A percentile compares a stretch with the other conserved stretches of the same genome.
Evolutionary conservation across 495 filamentous ascomycete species (phyloP).

Genomic region (Hapsidospora chrysogenum): DNA sequence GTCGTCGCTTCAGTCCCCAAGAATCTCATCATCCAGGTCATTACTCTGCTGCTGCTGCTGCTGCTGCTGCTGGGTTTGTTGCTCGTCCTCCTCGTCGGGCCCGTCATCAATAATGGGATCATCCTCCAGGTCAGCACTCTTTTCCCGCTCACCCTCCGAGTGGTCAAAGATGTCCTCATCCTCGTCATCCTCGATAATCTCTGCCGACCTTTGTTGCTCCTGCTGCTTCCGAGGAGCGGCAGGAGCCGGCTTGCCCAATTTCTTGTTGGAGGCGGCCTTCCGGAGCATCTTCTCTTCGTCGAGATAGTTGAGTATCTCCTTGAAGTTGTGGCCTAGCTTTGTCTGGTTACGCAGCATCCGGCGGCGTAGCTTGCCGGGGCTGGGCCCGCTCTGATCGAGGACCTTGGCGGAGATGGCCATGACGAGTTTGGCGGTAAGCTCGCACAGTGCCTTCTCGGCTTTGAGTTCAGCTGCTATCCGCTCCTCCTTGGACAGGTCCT

Average conservation of each 20-base stretch:
- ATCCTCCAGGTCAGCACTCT: slow-evolving; percentile 40
- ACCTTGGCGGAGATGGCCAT: slow-evolving; percentile 57
- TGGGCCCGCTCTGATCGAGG: slow-evolving; percentile 42
- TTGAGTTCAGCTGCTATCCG: slow-evolving; percentile 43
- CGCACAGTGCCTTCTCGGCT: slow-evolving; percentile 70
- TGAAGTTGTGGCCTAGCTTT: slow-evolving; percentile 55
- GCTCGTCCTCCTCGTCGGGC: slow-evolving; percentile 28
- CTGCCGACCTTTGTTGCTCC: slow-evolving; percentile 5
- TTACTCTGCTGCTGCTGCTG: slow-evolving; percentile 15
- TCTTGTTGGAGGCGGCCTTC: slow-evolving; percentile 17
- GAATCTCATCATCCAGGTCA: slow-evolving; percentile 35
- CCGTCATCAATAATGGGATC: slow-evolving; percentile 33
- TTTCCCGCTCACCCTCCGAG: slow-evolving; percentile 30
- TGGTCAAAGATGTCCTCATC: slow-evolving; percentile 25
- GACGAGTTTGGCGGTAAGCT: slow-evolving; percentile 67
- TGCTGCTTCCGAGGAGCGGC: slow-evolving; percentile 20
- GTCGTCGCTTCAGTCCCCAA: slow-evolving; percentile 42
- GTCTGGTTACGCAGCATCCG: slow-evolving; percentile 50
- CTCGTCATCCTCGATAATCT: slow-evolving; percentile 32
- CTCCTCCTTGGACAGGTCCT: slow-evolving; percentile 33
- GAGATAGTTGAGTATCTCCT: slow-evolving; percentile 57
- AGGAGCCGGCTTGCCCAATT: slow-evolving; percentile 18
- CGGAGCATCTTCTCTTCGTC: slow-evolving; percentile 35
- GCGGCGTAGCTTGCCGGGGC: slow-evolving; percentile 42
- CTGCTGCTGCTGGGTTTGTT: slow-evolving; percentile 8